A percentile compares a stretch with the other conserved stretches of the same genome.
Evolutionary conservation across 2,329 filamentous ascomycete species (phyloP).

Genomic region (Purpureocillium takamizusanense): DNA sequence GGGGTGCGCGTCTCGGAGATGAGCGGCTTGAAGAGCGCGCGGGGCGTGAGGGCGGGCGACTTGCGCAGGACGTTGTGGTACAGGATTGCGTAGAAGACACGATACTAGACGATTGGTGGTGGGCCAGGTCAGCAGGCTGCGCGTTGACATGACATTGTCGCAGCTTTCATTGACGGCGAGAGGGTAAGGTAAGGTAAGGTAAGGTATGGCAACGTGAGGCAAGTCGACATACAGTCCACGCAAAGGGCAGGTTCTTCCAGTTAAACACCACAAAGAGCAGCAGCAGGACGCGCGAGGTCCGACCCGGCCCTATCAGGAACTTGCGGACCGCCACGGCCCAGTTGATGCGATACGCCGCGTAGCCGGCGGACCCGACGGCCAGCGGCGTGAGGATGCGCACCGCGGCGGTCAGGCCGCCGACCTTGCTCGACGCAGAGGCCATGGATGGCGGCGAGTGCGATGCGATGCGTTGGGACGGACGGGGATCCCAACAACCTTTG

Average conservation of each 20-base stretch:
- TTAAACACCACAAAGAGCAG: conserved; percentile 53
- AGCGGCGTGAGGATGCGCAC: conserved; percentile 33
- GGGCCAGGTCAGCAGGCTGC: conserved; percentile 1
- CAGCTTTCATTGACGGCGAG: too few relatives aligned
- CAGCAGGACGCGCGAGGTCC: conserved; percentile 41
- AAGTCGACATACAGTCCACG: conserved; percentile 59
- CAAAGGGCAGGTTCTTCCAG: conserved; percentile 64
- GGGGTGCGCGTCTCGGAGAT: conserved; percentile 59
- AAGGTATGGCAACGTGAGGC: too few relatives aligned
- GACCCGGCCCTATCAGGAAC: conserved; percentile 46
- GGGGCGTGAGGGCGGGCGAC: conserved; percentile 39
- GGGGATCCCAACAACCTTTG: too few relatives aligned
- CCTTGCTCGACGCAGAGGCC: conserved; percentile 21
- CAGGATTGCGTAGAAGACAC: conserved; percentile 48
- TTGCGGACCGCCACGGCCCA: conserved; percentile 25
- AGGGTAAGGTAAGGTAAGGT: too few relatives aligned
- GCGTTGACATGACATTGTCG: too few relatives aligned
- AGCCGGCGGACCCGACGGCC: conserved; percentile 32
- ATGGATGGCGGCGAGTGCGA: conserved; percentile 15
- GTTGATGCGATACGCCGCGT: conserved; percentile 36
- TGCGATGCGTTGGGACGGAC: too few relatives aligned
- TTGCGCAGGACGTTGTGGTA: conserved; percentile 43
- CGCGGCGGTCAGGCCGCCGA: conserved; percentile 21
- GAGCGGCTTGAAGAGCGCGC: conserved; percentile 64
- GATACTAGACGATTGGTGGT: conserved; percentile 30